Base-by-base conservation (phyloP, 1,284 basidiomycete genomes). In the Cryptococcus sp. region DNA sequence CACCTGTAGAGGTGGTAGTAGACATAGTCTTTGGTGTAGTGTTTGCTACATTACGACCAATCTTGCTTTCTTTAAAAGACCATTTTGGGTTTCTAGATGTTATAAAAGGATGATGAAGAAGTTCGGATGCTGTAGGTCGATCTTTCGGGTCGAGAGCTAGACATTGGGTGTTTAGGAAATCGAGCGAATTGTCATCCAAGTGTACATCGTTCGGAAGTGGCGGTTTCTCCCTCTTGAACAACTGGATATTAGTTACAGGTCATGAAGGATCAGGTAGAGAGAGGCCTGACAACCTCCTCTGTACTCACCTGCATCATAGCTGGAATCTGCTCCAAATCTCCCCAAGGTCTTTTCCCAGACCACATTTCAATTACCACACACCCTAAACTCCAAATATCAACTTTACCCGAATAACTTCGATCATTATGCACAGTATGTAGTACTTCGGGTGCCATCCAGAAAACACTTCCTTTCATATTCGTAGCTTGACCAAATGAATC, bases 401-500 rank as follows among this genome's bases (percentile, higher is more conserved):
- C 86, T 76, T 98, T 98, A 63, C 87, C 91, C 62, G 88, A 91
- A 73, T 98, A 98, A 32, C 85, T 85, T 64, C 85, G 84, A 66
- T 87, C 83, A 32, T 85, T 84, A 22, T 58, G 50, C 13, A 21
- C 19, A 9, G 63, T 59, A 42, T 65, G 65, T 56, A 88, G 83
- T 54, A 98, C 91, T 77, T 99, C 94, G 1, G 94, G 96, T 7
- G 96, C 94, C 94, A 98, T 99, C 90, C 96, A 99, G 74, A 97
- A 98, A 45, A 98, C 87, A 16, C 91, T 93, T 18, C 96, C 96
- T 74, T 92, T 89, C 86, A 99, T 88, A 46, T 89, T 88, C 2
- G 91, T 93, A 53, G 82, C 85, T 48, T 64, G 58, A 23, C 82
- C 86, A 53, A 83, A 81, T 56, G 87, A 86, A 62, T 85, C 85